phyloP scores from a whole-genome alignment of 352 stramenopile species.

The Pythium dissotocum region DNA sequence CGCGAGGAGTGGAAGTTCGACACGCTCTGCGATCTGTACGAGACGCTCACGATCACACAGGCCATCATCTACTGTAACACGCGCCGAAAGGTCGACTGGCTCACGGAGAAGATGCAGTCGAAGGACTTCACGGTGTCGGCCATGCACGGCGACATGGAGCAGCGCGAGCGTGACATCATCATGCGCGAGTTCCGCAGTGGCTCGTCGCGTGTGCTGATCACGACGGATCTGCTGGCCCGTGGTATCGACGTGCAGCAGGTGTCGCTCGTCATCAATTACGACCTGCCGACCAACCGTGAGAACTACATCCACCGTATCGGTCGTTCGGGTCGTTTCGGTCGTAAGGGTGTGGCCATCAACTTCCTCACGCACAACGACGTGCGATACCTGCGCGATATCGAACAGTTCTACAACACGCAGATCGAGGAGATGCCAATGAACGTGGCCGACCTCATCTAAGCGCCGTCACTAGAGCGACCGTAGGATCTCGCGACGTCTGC shows the following conservation, averaged over 20 bases:
- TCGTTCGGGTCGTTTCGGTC: slow-evolving; percentile 98
- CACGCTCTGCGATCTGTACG: slow-evolving; percentile 98
- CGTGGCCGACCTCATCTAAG: slow-evolving; percentile 99
- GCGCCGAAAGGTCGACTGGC: slow-evolving; percentile 97
- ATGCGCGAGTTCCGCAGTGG: slow-evolving; percentile 99
- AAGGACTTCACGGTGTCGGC: slow-evolving; percentile 99
- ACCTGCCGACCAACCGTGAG: slow-evolving; percentile 99
- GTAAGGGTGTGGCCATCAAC: slow-evolving; percentile 99
- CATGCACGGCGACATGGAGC: slow-evolving; percentile 99
- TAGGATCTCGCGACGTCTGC: neutral
- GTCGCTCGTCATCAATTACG: slow-evolving; percentile 99
- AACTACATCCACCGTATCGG: slow-evolving; percentile 99
- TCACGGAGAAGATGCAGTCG: slow-evolving; percentile 99
- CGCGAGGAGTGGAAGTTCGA: slow-evolving; percentile 99
- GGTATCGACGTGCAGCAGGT: slow-evolving; percentile 99
- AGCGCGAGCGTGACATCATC: slow-evolving; percentile 99
- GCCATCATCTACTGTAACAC: slow-evolving; percentile 99
- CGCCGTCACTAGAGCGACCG: neutral
- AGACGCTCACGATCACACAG: slow-evolving; percentile 99
- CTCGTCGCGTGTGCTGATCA: slow-evolving; percentile 99
- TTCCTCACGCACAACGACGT: slow-evolving; percentile 99
- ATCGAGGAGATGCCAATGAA: slow-evolving; percentile 99
- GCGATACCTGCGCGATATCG: slow-evolving; percentile 98
- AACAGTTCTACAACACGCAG: slow-evolving; percentile 99
- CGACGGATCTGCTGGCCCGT: slow-evolving; percentile 98